Percentiles rank a stretch among this genome's conserved stretches.
These are phyloP conservation scores for Evansstolkia leycettana DNA, from an alignment of 495 filamentous ascomycete genomes.

Conservation along the genomic window DNA sequence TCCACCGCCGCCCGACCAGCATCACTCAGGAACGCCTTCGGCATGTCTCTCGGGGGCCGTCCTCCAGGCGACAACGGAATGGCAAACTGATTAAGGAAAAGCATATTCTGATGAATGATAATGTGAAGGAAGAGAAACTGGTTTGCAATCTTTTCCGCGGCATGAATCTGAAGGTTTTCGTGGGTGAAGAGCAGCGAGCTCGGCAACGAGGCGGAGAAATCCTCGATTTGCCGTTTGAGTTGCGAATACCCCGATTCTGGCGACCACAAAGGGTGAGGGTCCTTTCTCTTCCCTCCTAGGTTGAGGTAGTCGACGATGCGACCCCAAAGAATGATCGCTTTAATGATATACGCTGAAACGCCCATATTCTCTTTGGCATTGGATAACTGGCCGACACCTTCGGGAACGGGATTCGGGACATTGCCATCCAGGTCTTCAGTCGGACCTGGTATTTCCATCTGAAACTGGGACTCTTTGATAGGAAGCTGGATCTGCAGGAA, in stretches of 20 bases:
- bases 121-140: constrained; percentile 95
- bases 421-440: constrained; percentile 76
- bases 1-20: constrained; percentile 66
- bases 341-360: constrained; percentile 82
- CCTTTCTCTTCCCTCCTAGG: constrained; percentile 76
- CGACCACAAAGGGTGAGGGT: constrained; percentile 68
- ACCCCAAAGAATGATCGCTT: constrained; percentile 78
- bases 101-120: constrained; percentile 71
- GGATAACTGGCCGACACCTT: constrained; percentile 48
- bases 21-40: constrained; percentile 66
- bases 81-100: constrained; percentile 85
- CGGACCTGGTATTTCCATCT: constrained; percentile 78
- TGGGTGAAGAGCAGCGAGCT: constrained; percentile 54
- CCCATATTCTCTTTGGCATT: constrained; percentile 82
- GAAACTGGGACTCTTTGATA: constrained; percentile 79
- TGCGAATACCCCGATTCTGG: constrained; percentile 59
- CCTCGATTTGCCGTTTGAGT: constrained; percentile 58
- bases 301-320: constrained; percentile 83
- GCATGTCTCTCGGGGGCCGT: constrained; percentile 59
- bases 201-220: constrained; percentile 60
- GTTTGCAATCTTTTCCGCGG: constrained; percentile 72
- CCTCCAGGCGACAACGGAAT: constrained; percentile 59
- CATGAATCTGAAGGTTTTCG: constrained; percentile 77
- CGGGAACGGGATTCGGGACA: constrained; percentile 50
- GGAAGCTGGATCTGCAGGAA: constrained; percentile 83